These are phyloP conservation scores for Podila minutissima DNA, from an alignment of 192 early-diverging fungal species.

Conservation along the genomic window DNA sequence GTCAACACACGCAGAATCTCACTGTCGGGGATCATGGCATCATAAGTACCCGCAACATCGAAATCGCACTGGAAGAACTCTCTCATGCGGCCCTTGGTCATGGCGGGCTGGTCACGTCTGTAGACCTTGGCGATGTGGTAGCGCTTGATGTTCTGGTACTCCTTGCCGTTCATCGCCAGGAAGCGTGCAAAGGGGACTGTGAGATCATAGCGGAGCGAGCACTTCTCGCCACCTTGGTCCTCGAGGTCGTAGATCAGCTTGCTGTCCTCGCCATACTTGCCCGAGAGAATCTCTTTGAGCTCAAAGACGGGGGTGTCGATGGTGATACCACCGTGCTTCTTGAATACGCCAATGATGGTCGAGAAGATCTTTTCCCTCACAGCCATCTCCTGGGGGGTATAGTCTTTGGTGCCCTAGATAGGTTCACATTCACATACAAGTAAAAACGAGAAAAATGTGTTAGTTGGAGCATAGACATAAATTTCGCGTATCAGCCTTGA, in stretches of 20 bases:
- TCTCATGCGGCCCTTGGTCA: constrained; percentile 98
- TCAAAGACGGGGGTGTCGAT: constrained; percentile 99
- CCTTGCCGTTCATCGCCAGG: constrained; percentile 89
- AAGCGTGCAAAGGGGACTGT: constrained; percentile 98
- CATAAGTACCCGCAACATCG: constrained; percentile 95
- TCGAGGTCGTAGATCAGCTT: constrained; percentile 98
- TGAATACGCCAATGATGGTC: constrained; percentile 89
- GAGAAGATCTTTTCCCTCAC: constrained; percentile 91
- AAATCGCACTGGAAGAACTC: constrained; percentile 99
- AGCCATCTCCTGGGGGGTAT: constrained; percentile 97
- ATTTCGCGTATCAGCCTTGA: no score
- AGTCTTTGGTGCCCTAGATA: constrained; percentile 91
- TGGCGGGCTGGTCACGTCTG: constrained; percentile 96
- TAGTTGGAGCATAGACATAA: background rate
- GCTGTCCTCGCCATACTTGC: constrained; percentile 99
- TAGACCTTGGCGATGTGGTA: constrained; percentile 99
- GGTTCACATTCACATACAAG: background rate
- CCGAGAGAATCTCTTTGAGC: constrained; percentile 94
- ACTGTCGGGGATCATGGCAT: constrained; percentile 97
- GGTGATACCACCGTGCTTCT: constrained; percentile 96
- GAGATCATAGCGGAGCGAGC: constrained; percentile 95
- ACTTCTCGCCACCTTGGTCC: constrained; percentile 97
- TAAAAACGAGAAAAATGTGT: background rate
- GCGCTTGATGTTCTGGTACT: constrained; percentile 89
- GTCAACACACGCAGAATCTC: constrained; percentile 85